A percentile compares a stretch with the other conserved stretches of the same genome.
phyloP scores from a whole-genome alignment of 306 rosid genomes.

The Citrullus colocynthis region DNA sequence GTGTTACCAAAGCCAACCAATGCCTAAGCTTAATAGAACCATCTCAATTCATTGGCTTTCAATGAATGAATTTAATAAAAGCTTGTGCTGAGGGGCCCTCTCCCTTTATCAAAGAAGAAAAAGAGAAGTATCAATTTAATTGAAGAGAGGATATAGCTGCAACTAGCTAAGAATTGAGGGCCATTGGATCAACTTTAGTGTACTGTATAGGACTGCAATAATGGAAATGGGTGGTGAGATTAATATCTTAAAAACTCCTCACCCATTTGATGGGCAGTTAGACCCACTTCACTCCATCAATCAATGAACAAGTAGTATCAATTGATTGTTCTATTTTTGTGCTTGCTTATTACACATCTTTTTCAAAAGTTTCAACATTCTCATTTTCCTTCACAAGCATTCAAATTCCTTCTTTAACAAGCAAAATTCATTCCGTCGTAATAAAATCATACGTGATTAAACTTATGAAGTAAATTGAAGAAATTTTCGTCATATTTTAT shows the following conservation, averaged over 20 bases:
- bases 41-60: not conserved
- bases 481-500: not conserved
- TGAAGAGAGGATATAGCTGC: not conserved
- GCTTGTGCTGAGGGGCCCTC: not conserved
- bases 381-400: not conserved
- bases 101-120: not conserved
- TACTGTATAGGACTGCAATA: conserved; percentile 2
- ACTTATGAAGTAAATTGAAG: not conserved
- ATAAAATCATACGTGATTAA: not conserved
- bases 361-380: not conserved
- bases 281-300: conserved; percentile 1
- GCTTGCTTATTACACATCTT: not conserved
- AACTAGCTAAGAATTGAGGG: not conserved
- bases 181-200: not conserved
- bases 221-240: not conserved
- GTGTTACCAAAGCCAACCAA: conserved; percentile 1
- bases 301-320: not conserved
- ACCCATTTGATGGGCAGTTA: not conserved
- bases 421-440: not conserved
- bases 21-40: not conserved
- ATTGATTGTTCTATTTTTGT: not conserved
- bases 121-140: not conserved
- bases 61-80: not conserved
- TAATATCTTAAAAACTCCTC: not conserved
- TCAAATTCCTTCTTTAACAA: not conserved